Evolutionary conservation across 2,329 filamentous ascomycete species (phyloP).

Genomic region (Venturiaceae sp.): DNA sequence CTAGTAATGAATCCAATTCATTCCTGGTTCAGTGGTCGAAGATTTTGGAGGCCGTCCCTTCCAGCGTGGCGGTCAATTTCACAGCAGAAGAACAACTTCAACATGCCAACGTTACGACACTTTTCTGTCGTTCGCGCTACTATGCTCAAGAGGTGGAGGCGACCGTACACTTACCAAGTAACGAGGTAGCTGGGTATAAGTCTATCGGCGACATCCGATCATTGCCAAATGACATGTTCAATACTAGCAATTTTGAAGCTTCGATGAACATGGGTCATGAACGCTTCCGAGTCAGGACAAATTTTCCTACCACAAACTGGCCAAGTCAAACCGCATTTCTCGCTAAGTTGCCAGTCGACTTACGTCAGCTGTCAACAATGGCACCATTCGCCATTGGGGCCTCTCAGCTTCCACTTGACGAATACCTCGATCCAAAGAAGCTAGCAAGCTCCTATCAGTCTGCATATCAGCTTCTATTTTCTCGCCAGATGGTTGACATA

Average conservation of each 20-base stretch:
- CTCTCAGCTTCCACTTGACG: conserved; percentile 15
- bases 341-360: conserved; percentile 14
- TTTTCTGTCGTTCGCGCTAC: conserved; percentile 38
- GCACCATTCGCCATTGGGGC: conserved; percentile 28
- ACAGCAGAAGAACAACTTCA: neutral
- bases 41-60: neutral
- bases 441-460: conserved; percentile 26
- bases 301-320: conserved; percentile 13
- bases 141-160: conserved; percentile 35
- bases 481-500: conserved; percentile 23
- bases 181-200: conserved; percentile 12
- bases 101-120: conserved; percentile 18
- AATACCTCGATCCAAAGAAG: conserved; percentile 22
- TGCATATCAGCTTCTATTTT: conserved; percentile 34
- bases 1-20: conserved; percentile 22
- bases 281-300: conserved; percentile 8
- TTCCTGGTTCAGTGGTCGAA: conserved; percentile 27
- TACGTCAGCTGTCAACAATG: conserved; percentile 20
- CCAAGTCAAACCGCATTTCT: conserved; percentile 14
- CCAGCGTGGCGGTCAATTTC: neutral
- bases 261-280: conserved; percentile 17
- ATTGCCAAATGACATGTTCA: conserved; percentile 22
- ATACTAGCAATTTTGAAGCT: conserved; percentile 29
- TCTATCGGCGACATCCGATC: conserved; percentile 14
- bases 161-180: conserved; percentile 21